A percentile compares a stretch with the other conserved stretches of the same genome.
These are phyloP conservation scores for Salix viminalis DNA, from an alignment of 345 rosid genomes.

Conservation along the genomic window DNA sequence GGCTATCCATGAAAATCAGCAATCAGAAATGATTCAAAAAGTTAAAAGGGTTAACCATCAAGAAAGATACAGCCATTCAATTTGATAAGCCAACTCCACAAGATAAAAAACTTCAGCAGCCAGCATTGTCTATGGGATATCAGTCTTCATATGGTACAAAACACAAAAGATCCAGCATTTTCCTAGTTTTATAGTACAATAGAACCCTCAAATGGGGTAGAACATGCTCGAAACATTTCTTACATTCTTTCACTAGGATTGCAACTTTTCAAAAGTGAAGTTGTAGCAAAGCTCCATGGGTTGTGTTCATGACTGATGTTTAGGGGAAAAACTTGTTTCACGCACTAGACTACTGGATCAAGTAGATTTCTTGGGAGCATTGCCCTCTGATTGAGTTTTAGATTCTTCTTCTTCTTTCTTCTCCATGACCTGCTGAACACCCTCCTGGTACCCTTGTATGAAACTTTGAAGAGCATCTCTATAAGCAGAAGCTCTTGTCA, in stretches of 20 bases:
- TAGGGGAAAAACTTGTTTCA: neutral
- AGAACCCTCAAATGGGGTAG: neutral
- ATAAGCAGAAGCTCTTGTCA: constrained; percentile 81
- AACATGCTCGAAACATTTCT: constrained; percentile 5
- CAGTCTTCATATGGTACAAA: neutral
- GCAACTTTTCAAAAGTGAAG: constrained; percentile 4
- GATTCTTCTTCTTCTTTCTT: constrained; percentile 48
- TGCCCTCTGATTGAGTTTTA: constrained; percentile 26
- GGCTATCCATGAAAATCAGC: neutral
- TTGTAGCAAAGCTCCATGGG: neutral
- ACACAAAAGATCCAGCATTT: constrained; percentile 1
- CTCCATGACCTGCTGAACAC: constrained; percentile 64
- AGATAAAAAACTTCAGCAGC: neutral
- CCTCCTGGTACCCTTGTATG: constrained; percentile 74
- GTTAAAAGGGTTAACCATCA: neutral
- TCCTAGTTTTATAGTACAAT: constrained; percentile 9
- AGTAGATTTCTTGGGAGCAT: constrained; percentile 24
- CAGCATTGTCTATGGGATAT: neutral
- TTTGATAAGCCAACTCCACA: neutral
- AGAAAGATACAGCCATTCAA: neutral
- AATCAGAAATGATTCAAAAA: neutral
- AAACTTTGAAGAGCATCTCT: constrained; percentile 76
- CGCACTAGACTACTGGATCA: constrained; percentile 1
- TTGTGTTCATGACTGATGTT: neutral
- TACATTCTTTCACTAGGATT: neutral